These are phyloP conservation scores for Paraleonurus japonicus DNA, from an alignment of 257 asterid species.

Conservation along the genomic window DNA sequence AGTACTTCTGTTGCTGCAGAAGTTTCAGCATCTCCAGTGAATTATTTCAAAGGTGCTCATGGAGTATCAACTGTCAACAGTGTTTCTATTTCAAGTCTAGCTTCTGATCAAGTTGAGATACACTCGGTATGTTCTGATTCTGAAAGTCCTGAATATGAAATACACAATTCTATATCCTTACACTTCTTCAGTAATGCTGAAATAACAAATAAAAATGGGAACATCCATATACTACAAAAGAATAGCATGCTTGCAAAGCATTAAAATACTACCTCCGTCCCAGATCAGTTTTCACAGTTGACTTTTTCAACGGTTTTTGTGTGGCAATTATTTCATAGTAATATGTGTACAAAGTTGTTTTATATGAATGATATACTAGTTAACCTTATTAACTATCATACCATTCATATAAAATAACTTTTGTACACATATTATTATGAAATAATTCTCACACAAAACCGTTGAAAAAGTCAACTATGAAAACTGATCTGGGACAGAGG, in stretches of 20 bases:
- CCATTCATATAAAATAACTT: too few species aligned
- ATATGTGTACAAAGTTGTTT: too few species aligned
- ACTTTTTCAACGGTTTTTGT: too few species aligned
- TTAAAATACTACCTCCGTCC: too few species aligned
- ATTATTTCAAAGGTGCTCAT: conserved; percentile 89
- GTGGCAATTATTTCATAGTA: too few species aligned
- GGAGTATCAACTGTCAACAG: conserved; percentile 94
- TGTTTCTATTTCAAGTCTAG: conserved; percentile 48
- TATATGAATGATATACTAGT: too few species aligned
- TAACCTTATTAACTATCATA: too few species aligned
- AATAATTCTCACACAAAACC: too few species aligned
- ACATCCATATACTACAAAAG: conserved; percentile 10
- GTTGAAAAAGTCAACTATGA: too few species aligned
- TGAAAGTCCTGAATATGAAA: conserved; percentile 10
- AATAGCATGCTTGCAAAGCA: conserved; percentile 11
- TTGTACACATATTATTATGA: too few species aligned
- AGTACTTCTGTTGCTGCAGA: conserved; percentile 45
- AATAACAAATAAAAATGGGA: conserved; percentile 19
- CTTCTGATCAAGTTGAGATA: conserved; percentile 64
- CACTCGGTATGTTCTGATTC: conserved; percentile 65
- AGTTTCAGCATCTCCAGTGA: conserved; percentile 45
- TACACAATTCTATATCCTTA: conserved; percentile 13
- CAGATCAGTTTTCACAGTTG: too few species aligned
- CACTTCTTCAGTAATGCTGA: conserved; percentile 13
- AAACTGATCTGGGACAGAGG: too few species aligned